Evolutionary conservation across 140 eudicot species (phyloP), one percentile per base, ranked within the genome.

Genomic region (Flaveria floridana): DNA sequence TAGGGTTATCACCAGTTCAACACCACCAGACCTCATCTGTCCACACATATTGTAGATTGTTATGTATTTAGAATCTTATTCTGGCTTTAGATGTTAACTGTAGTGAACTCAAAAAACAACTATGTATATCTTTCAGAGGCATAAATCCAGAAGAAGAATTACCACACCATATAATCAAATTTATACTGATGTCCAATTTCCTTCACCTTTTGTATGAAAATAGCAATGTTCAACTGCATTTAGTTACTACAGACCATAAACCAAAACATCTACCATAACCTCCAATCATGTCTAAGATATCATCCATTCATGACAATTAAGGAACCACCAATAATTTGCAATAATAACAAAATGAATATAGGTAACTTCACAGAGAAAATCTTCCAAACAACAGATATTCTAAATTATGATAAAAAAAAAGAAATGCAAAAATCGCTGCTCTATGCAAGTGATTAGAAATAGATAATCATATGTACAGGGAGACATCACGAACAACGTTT

Each of bases 371-470:
- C 41, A 34, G 41, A 34, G 8, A 2, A 3, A 57, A 61, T n/a
- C n/a, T 48, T 47, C 41, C 72, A 48, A 47, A 18, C 63, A 57
- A 56, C n/a, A 37, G 6, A 58, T 19, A 23, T 47, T 6, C 4
- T 2, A 41, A 56, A 37, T 34, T 5, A 16, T 56, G n/a, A 42
- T 20, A 7, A 23, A 70, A 53, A 70, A 53, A 28, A 59, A 56
- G 44, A 28, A 59, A 59, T 30, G 59, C 56, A 46, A 73, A 57
- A 59, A 73, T 42, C 23, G 62, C 19, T 9, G 61, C 71, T n/a
- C 62, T 61, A 44, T 74, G 46, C 70, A 25, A 1, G 56, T 58
- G 48, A 71, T 20, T 52, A 26, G 19, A 21, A 14, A 14, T 48
- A 48, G n/a, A 48, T 48, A 48, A 48, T 14, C 47, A 48, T 25